Evolutionary conservation across 1,284 basidiomycete genomes (phyloP), one percentile per base, ranked within the genome.

Genomic region (Prillingera fragicola): DNA sequence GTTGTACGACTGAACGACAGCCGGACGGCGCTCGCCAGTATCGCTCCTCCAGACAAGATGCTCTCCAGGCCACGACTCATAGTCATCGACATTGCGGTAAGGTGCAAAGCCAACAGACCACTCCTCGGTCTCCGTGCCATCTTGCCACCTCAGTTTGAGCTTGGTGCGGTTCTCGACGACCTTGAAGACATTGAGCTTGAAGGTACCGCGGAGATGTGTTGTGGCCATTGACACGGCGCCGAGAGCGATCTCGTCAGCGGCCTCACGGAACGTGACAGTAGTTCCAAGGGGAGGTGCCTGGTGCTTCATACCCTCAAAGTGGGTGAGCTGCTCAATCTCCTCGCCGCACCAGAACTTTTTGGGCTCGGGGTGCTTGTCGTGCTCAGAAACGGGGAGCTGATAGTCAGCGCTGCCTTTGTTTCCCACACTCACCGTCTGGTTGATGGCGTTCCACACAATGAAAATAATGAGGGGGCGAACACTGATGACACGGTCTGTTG

Each of bases 361-460:
- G 1, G 89, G 89, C 37, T 87, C 79, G 10, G 73, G 72, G 55
- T 80, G 78, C 15, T 67, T 68, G 46, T 78, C 75, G 12, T 82
- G 80, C 37, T 77, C 74, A 29, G 70, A 62, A 4, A 75, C 70
- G 41, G 80, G 73, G 22, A 90, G 74, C 85, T 89, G 56, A 21
- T 3, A 15, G 34, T 43, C 8, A 47, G 29, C 32, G 31, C 5
- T 5, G 19, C 1, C 5, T 6, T 13, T n/a, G 7, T 2, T n/a
- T n/a, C n/a, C 28, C 22, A 17, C 9, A 67, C 80, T 52, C 60
- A 87, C 87, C 42, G 78, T 79, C 74, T 92, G 90, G 59, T 89
- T 91, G 48, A 92, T 74, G 13, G 87, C 90, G 12, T 92, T 76
- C 90, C 90, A 95, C 36, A 83, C 80, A 53, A 95, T 74, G 18